Evolutionary conservation across 1,284 basidiomycete genomes (phyloP).

Genomic region (Volvariella volvacea): DNA sequence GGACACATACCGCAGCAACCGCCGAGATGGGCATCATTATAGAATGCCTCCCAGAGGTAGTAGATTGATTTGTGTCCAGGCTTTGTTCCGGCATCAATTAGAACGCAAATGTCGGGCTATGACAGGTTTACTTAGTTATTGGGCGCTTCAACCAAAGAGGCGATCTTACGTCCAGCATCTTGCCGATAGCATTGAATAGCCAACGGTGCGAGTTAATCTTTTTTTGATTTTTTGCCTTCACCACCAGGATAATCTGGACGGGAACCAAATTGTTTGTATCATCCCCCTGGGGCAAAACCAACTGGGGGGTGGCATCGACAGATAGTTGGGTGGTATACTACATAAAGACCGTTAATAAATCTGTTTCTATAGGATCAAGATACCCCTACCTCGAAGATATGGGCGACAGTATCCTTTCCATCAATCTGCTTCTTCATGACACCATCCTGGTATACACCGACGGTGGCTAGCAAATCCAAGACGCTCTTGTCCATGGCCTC

Average conservation of each 20-base stretch:
- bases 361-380: neutral
- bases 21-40: constrained; percentile 56
- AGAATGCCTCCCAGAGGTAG: constrained; percentile 93
- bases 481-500: constrained; percentile 96
- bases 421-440: constrained; percentile 95
- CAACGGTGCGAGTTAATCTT: constrained; percentile 97
- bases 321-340: constrained; percentile 91
- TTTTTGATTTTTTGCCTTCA: constrained; percentile 97
- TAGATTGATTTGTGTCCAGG: constrained; percentile 96
- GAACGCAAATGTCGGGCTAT: constrained; percentile 87
- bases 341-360: constrained; percentile 7
- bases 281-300: constrained; percentile 85
- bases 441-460: constrained; percentile 90
- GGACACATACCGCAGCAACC: constrained; percentile 37
- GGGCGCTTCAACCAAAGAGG: neutral
- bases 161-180: constrained; percentile 61
- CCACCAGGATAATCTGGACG: constrained; percentile 90
- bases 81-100: constrained; percentile 93
- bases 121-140: constrained; percentile 7
- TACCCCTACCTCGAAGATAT: constrained; percentile 76
- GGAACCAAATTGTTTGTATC: constrained; percentile 91
- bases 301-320: constrained; percentile 81
- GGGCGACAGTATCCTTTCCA: constrained; percentile 87
- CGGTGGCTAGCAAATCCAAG: constrained; percentile 80
- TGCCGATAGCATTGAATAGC: constrained; percentile 96